These are phyloP conservation scores for Lachnellula cervina DNA, from an alignment of 2,329 filamentous ascomycete genomes.

Conservation along the genomic window DNA sequence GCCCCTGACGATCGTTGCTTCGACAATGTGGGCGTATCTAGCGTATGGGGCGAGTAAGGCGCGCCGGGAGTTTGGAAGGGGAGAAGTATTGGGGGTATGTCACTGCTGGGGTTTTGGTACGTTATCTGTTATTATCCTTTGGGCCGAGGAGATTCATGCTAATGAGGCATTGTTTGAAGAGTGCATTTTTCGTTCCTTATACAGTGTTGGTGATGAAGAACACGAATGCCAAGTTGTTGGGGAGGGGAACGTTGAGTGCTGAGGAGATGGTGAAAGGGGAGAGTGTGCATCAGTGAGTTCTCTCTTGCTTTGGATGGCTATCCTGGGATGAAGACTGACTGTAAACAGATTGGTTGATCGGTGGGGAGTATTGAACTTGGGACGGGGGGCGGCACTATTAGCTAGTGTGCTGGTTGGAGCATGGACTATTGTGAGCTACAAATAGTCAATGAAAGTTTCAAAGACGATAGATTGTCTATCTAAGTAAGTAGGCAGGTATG, in stretches of 20 bases:
- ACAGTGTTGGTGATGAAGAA: conserved; percentile 42
- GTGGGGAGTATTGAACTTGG: conserved; percentile 51
- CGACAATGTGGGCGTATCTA: conserved; percentile 6
- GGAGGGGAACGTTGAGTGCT: conserved; percentile 33
- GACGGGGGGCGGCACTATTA: conserved; percentile 33
- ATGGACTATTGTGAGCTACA: conserved; percentile 22
- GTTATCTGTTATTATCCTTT: no score
- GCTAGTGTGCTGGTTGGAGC: conserved; percentile 27
- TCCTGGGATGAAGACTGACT: no score
- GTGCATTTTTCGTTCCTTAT: conserved; percentile 47
- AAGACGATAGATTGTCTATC: no score
- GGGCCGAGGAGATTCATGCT: no score
- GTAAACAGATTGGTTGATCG: conserved; percentile 46
- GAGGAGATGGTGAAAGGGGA: no score
- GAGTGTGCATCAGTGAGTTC: no score
- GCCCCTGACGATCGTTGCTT: conserved; percentile 36
- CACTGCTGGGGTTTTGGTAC: conserved; percentile 38
- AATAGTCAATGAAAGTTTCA: no score
- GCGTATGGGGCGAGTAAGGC: no score
- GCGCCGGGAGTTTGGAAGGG: no score
- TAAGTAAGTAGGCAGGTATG: no score
- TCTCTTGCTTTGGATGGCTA: no score
- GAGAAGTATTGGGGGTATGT: conserved; percentile 33
- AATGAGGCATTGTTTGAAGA: neutral
- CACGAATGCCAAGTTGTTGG: conserved; percentile 44